A percentile compares a stretch with the other conserved stretches of the same genome.
phyloP scores from a whole-genome alignment of 129 eudicot species.

The Erigeron canadensis region DNA sequence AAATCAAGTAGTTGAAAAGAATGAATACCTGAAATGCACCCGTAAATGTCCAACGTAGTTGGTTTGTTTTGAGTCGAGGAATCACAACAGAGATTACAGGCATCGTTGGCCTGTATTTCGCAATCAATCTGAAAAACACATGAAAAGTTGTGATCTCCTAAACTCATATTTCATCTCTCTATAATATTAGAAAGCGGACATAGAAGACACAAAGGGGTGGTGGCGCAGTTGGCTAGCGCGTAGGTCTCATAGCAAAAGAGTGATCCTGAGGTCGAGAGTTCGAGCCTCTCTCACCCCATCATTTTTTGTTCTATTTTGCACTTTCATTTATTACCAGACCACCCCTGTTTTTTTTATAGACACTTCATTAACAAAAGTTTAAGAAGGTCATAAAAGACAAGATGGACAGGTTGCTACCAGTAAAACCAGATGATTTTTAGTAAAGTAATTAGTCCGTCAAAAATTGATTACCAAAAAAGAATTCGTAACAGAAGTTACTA shows the following conservation, averaged over 20 bases:
- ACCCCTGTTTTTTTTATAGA: neutral
- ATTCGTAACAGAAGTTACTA: no score
- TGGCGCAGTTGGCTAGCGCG: slow-evolving; percentile 99
- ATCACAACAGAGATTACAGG: slow-evolving; percentile 82
- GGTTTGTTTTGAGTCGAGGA: slow-evolving; percentile 83
- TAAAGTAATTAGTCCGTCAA: no score
- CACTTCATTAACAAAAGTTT: neutral
- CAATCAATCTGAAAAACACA: slow-evolving; percentile 60
- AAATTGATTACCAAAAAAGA: no score
- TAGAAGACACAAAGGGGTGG: slow-evolving; percentile 67
- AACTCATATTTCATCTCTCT: no score
- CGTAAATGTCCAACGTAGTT: slow-evolving; percentile 77
- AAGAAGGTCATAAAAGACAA: no score
- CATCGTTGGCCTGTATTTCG: slow-evolving; percentile 92
- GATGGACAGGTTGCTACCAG: no score
- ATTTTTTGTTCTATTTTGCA: neutral
- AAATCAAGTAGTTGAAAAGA: neutral
- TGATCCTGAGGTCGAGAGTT: slow-evolving; percentile 65
- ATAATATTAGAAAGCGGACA: slow-evolving; percentile 45
- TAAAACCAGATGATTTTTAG: no score
- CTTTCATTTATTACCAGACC: neutral
- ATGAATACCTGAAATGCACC: slow-evolving; percentile 85
- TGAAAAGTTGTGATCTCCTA: neutral
- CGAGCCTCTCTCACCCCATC: slow-evolving; percentile 54
- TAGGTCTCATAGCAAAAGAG: slow-evolving; percentile 81